Percentiles rank a stretch among this genome's conserved stretches.
These are phyloP conservation scores for Misopates orontium DNA, from an alignment of 257 asterid genomes.

Conservation along the genomic window DNA sequence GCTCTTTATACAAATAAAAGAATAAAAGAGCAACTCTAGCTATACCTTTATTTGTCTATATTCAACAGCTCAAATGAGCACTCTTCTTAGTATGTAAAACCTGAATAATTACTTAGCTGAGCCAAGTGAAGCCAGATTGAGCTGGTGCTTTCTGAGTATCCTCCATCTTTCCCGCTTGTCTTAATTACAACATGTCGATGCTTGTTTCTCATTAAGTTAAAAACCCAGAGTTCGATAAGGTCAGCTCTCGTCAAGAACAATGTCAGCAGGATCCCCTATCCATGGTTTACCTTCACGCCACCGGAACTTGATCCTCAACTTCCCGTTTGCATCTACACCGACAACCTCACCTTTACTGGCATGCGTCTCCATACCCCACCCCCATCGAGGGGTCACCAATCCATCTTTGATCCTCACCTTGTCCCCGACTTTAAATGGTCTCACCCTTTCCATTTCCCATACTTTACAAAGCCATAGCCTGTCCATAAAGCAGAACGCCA, in stretches of 20 bases:
- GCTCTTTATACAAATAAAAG: slow-evolving; percentile 21
- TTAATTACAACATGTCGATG: background rate
- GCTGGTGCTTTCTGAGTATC: background rate
- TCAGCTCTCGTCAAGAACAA: slow-evolving; percentile 61
- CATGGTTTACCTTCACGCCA: slow-evolving; percentile 97
- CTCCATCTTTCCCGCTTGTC: background rate
- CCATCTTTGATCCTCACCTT: slow-evolving; percentile 81
- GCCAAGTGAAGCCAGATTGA: background rate
- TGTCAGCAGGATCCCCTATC: slow-evolving; percentile 98
- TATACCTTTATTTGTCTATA: slow-evolving; percentile 12
- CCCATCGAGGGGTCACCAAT: slow-evolving; percentile 89
- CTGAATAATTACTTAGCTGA: background rate
- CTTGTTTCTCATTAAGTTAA: background rate
- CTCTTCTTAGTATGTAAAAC: background rate
- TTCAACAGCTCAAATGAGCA: slow-evolving; percentile 11
- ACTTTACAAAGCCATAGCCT: slow-evolving; percentile 88
- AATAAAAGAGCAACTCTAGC: slow-evolving; percentile 8
- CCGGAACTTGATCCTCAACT: slow-evolving; percentile 82
- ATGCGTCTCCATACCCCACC: slow-evolving; percentile 99
- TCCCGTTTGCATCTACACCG: slow-evolving; percentile 95
- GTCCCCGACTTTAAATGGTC: slow-evolving; percentile 72
- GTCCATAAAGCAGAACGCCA: slow-evolving; percentile 88
- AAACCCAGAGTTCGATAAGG: background rate
- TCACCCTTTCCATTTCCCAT: slow-evolving; percentile 66
- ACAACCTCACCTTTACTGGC: slow-evolving; percentile 90